Conservation (phyloP, 2,329 filamentous ascomycete genomes). For the Passalora sequoiae region DNA sequence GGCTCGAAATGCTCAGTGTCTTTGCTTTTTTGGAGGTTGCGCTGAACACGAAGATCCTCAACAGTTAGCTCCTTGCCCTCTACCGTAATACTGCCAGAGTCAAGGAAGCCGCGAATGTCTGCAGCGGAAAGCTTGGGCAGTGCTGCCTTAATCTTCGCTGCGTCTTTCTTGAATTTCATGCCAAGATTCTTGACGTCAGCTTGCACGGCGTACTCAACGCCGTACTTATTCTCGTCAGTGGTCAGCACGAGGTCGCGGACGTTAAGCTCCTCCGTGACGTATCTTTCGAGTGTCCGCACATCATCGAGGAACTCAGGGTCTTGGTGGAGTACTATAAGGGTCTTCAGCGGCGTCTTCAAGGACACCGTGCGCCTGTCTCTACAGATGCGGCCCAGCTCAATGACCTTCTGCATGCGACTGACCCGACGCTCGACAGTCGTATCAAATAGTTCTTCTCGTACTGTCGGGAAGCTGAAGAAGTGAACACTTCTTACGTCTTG, state of each 20-base stretch:
- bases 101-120: conserved; percentile 73
- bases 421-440: conserved; percentile 80
- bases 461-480: conserved; percentile 85
- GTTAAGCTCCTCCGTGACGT: conserved; percentile 89
- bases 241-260: conserved; percentile 79
- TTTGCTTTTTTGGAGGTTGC: conserved; percentile 68
- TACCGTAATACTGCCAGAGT: conserved; percentile 68
- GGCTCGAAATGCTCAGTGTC: conserved; percentile 72
- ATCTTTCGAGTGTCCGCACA: conserved; percentile 75
- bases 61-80: conserved; percentile 78
- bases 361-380: conserved; percentile 79
- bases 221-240: conserved; percentile 82
- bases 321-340: conserved; percentile 80
- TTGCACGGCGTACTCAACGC: conserved; percentile 81
- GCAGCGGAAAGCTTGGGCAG: conserved; percentile 72
- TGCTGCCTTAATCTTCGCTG: conserved; percentile 84
- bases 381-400: conserved; percentile 81
- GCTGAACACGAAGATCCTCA: conserved; percentile 77
- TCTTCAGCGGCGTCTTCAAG: conserved; percentile 86
- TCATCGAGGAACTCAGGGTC: conserved; percentile 81
- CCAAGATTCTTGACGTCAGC: conserved; percentile 93
- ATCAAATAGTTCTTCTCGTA: conserved; percentile 83
- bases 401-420: conserved; percentile 87
- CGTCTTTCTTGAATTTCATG: conserved; percentile 96
- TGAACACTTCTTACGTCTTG: conserved; percentile 82